Evolutionary conservation across 192 early-diverging fungal genomes (phyloP), one percentile per base, ranked within the genome.

Genomic region (Backusella luteola): DNA sequence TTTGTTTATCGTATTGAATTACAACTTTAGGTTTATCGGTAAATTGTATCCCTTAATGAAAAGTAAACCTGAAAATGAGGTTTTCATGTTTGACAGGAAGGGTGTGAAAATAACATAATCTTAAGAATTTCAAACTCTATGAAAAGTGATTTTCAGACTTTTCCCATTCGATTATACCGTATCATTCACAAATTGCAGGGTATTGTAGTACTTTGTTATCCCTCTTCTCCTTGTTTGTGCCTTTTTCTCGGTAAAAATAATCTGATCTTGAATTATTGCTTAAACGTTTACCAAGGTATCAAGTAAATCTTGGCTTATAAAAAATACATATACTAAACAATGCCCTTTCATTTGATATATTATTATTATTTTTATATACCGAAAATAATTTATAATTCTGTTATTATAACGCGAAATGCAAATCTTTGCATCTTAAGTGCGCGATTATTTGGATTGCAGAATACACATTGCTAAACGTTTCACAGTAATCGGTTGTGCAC

Each of bases 51-150:
- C 6, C 46, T 49, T 49, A 2, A 49, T 29, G 23, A 26, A 63
- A 63, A 63, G 11, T 11, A 26, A 63, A 63, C 19, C 46, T 19
- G 53, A 59, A 63, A 63, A 63, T 14, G 11, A 63, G 23, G 23
- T 12, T 63, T 63, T 29, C 21, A 63, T 63, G 56, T 63, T 63
- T 63, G 56, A 29, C 23, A 63, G 56, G 23, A 63, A 29, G 56
- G 56, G 56, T 63, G 56, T 26, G 56, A 63, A 63, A 63, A 63
- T 63, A 63, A 63, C 56, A 3, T 29, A 63, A 63, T 63, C 56
- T 3, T 29, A 29, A 63, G 23, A 63, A 63, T 12, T n/a, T 7
- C 6, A 49, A n/a, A 1, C 6, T n/a, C 19, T n/a, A 17, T 26
- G 11, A 23, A 63, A 29, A 63, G 21, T 14, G 11, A 29, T 63